Percentiles rank a stretch among this genome's conserved stretches.
phyloP scores from a whole-genome alignment of 129 eudicot species.

The Flaveria ramosissima region DNA sequence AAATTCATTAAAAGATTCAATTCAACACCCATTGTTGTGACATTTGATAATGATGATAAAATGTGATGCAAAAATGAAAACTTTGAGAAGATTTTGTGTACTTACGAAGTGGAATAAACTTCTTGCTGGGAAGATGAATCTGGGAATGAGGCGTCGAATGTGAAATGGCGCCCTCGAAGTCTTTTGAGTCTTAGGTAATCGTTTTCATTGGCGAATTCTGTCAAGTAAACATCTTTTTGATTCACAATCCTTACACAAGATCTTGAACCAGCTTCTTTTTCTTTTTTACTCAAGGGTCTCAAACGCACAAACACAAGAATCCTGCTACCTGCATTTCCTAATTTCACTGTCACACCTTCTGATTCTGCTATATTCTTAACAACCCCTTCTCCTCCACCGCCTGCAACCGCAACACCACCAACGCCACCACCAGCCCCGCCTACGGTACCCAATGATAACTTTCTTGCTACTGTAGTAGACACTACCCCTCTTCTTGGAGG shows the following conservation, averaged over 20 bases:
- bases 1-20: constrained; percentile 5
- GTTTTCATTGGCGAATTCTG: constrained; percentile 72
- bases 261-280: constrained; percentile 67
- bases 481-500: constrained; percentile 46
- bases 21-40: not conserved
- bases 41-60: not conserved
- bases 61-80: not conserved
- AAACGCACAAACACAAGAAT: constrained; percentile 81
- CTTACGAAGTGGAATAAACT: constrained; percentile 85
- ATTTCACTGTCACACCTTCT: constrained; percentile 36
- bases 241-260: constrained; percentile 78
- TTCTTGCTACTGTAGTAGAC: constrained; percentile 56
- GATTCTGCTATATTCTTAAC: constrained; percentile 38
- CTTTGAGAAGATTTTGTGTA: not conserved
- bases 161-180: constrained; percentile 81
- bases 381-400: constrained; percentile 32
- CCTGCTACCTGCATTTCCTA: constrained; percentile 38
- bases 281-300: constrained; percentile 79
- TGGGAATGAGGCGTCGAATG: constrained; percentile 78
- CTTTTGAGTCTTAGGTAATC: constrained; percentile 80
- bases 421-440: not conserved
- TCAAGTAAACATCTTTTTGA: constrained; percentile 75
- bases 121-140: constrained; percentile 72
- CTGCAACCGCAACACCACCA: not conserved
- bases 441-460: constrained; percentile 52